These are phyloP conservation scores for Wickerhamiella occidentalis DNA, from an alignment of 805 yeast species.

Conservation along the genomic window DNA sequence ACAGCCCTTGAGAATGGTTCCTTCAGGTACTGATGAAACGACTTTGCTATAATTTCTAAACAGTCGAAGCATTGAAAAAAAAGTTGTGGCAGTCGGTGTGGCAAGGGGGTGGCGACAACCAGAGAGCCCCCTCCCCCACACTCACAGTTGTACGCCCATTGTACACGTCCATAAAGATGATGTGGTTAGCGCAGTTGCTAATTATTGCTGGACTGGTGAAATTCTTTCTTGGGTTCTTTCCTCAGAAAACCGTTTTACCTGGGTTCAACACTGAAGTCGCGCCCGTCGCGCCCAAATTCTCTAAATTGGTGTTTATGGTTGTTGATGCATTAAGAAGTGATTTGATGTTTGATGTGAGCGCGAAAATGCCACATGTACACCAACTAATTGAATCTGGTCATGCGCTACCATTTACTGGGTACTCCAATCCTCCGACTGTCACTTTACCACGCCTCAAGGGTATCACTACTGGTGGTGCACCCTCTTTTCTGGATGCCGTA, in stretches of 20 bases:
- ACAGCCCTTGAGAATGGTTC: constrained; percentile 54
- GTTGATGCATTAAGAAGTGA: constrained; percentile 91
- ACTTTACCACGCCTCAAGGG: constrained; percentile 90
- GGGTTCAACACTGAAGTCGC: constrained; percentile 32
- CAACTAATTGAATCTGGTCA: constrained; percentile 46
- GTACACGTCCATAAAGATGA: neutral
- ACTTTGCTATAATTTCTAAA: constrained; percentile 20
- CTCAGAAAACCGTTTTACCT: constrained; percentile 65
- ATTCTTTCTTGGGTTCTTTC: constrained; percentile 80
- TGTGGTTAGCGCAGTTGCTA: constrained; percentile 9
- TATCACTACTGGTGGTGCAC: constrained; percentile 87
- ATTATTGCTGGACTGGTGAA: constrained; percentile 40
- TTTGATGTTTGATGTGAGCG: constrained; percentile 55
- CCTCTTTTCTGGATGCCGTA: constrained; percentile 87
- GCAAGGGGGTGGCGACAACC: neutral
- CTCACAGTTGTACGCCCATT: neutral
- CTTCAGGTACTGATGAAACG: constrained; percentile 34
- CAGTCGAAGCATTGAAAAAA: constrained; percentile 1
- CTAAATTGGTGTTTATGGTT: constrained; percentile 65
- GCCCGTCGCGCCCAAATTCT: constrained; percentile 37
- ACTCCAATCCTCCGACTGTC: constrained; percentile 91
- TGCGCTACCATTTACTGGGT: constrained; percentile 84
- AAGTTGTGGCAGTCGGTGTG: neutral
- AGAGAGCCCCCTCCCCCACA: neutral
- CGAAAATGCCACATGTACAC: constrained; percentile 61